Evolutionary conservation across 352 stramenopile genomes (phyloP).

Genomic region (Globisporangium cederbergense): DNA sequence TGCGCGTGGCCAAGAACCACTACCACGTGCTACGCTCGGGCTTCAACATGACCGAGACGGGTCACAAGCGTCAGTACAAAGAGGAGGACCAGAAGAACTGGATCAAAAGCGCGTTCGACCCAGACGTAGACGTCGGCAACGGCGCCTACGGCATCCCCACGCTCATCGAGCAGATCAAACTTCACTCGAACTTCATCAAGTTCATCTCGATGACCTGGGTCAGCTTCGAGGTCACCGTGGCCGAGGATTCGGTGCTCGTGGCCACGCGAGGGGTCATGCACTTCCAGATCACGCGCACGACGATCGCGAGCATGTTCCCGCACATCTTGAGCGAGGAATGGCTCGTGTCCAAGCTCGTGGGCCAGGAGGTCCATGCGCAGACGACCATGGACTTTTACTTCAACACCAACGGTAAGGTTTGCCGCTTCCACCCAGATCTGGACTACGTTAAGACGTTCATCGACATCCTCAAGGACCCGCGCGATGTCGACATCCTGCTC

Average conservation of each 20-base stretch:
- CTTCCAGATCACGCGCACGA: conserved; percentile 29
- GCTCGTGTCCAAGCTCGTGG: conserved; percentile 25
- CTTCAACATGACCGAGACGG: conserved; percentile 7
- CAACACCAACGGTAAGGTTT: conserved; percentile 11
- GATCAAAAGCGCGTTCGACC: conserved; percentile 22
- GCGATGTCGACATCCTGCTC: conserved; percentile 14
- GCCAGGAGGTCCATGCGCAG: conserved; percentile 17
- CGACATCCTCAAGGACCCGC: conserved; percentile 17
- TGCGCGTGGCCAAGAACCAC: conserved; percentile 22
- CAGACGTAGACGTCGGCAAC: conserved; percentile 21
- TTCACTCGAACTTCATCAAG: conserved; percentile 23
- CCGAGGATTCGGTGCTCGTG: conserved; percentile 23
- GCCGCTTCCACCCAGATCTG: conserved; percentile 18
- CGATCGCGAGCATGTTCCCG: conserved; percentile 26
- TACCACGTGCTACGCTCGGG: conserved; percentile 21
- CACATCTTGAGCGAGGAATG: conserved; percentile 23
- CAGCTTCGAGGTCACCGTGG: conserved; percentile 19
- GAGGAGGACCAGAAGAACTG: conserved; percentile 19
- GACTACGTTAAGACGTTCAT: conserved; percentile 26
- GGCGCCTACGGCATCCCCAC: conserved; percentile 19
- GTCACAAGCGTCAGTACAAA: conserved; percentile 7
- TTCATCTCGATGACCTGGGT: conserved; percentile 24
- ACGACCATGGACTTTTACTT: conserved; percentile 23
- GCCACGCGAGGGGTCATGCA: conserved; percentile 17
- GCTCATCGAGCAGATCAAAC: conserved; percentile 31